A percentile compares a stretch with the other conserved stretches of the same genome.
These are phyloP conservation scores for Tulasnella sp. DNA, from an alignment of 768 basidiomycete genomes.

Conservation along the genomic window DNA sequence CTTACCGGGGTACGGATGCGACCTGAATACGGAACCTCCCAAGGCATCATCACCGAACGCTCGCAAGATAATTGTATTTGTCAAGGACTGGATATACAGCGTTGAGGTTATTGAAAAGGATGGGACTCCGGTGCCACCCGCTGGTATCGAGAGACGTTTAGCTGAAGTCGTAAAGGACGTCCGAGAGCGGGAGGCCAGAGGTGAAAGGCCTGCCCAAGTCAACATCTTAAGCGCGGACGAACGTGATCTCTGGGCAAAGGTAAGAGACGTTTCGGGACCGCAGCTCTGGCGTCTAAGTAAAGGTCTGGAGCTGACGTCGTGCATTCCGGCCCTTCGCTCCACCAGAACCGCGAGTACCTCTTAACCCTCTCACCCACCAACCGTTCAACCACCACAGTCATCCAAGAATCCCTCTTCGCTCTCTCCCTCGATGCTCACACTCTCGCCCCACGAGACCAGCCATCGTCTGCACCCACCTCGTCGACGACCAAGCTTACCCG, in stretches of 20 bases:
- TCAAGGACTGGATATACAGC: conserved; percentile 72
- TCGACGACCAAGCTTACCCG: conserved; percentile 20
- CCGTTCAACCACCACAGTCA: conserved; percentile 46
- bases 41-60: conserved; percentile 41
- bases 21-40: conserved; percentile 50
- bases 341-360: conserved; percentile 64
- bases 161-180: conserved; percentile 51
- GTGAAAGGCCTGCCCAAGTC: conserved; percentile 54
- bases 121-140: conserved; percentile 32
- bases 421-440: conserved; percentile 76
- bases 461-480: conserved; percentile 18
- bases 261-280: conserved; percentile 31
- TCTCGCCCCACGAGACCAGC: conserved; percentile 34
- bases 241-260: conserved; percentile 73
- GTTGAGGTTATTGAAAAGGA: conserved; percentile 54
- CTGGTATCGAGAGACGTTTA: conserved; percentile 42
- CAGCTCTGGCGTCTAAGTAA: background rate
- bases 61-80: conserved; percentile 57
- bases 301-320: background rate
- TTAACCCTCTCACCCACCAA: conserved; percentile 62
- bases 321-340: background rate
- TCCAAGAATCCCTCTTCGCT: conserved; percentile 69
- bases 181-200: conserved; percentile 38
- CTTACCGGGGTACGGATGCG: conserved; percentile 59
- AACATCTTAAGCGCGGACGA: conserved; percentile 72